Base-by-base conservation (phyloP, 2,329 filamentous ascomycete genomes). In the Nemania sp. region DNA sequence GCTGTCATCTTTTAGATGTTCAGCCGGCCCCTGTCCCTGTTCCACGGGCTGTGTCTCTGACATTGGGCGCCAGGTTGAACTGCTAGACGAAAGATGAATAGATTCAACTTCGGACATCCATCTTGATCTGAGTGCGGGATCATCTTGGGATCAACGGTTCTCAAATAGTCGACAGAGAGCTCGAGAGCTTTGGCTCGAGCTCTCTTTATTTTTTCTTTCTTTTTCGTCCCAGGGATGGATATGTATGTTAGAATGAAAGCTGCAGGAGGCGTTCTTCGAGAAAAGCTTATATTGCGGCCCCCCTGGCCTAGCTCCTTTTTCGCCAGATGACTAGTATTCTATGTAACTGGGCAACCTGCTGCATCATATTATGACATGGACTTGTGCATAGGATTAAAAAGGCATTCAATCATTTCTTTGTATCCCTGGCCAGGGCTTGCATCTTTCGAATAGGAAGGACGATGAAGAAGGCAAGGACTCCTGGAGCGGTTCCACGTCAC, bases 181-280 rank as follows among this genome's bases (percentile, higher is more conserved):
- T 33, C 15, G 48, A 34, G 28, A 31, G n/a, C 9, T 31, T 31
- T n/a, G n/a, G n/a, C n/a, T n/a, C n/a, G n/a, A n/a, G n/a, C n/a
- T n/a, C n/a, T n/a, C n/a, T n/a, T n/a, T n/a, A n/a, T n/a, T n/a
- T n/a, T n/a, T n/a, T n/a, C n/a, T 42, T 59, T 36, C 30, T 46
- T 55, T 50, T 62, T 51, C 56, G 60, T 64, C 30, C 26, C 59
- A 56, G 55, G 55, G 61, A n/a, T n/a, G n/a, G n/a, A n/a, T n/a
- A n/a, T n/a, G 30, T 26, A 49, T 22, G 15, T 44, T 47, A 52
- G 50, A 47, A 53, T 55, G 53, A 57, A 56, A 24, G 43, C 45
- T 52, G 17, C 49, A 49, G 43, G 54, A 56, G 56, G 39, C 23
- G 36, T 26, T 49, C 19, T 51, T 51, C 23, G 6, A 20, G 43